Evolutionary conservation across 208 protist species (phyloP), one percentile per base, ranked within the genome.

Genomic region (Leishmania aethiopica): DNA sequence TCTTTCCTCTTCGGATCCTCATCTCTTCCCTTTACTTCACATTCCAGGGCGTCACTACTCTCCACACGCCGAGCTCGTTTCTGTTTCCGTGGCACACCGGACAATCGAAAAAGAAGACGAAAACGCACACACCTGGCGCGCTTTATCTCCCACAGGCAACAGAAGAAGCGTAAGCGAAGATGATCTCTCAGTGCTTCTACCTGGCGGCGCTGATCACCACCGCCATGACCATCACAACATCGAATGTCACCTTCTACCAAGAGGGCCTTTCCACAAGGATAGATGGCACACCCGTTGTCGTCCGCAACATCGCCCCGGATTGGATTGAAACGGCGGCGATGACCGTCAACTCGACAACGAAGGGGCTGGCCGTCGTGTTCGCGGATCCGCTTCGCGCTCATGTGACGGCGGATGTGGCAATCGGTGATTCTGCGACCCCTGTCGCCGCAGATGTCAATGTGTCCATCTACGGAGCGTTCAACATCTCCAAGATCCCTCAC

Each of bases 101-200:
- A 22, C 11, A 32, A 55, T 55, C 51, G 17, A 55, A 55, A 55
- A 55, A 0, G 51, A 55, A 6, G 15, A 15, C 28, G 40, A 10
- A 47, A 32, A 49, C 22, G 25, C 67, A 42, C 40, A 47, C 67
- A 35, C 67, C 37, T 67, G n/a, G 3, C 60, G n/a, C 10, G 13
- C n/a, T 37, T 15, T 19, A 17, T 37, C 60, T 19, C 28, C 28
- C 60, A 67, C 11, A 32, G 13, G 11, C n/a, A 19, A 10, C 10
- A 22, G 22, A 49, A 1, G 13, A 19, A 37, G 25, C 1, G 17
- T 6, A 59, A n/a, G 47, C 15, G 37, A 57, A 62, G 40, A 83
- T 83, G 79, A 3, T 74, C 22, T 1, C 57, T 13, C n/a, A 78
- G 73, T 83, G 79, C 73, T 83, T 83, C n/a, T 83, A 66, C 13